These are phyloP conservation scores for Neurospora sp. DNA, from an alignment of 495 filamentous ascomycete species.

Conservation along the genomic window DNA sequence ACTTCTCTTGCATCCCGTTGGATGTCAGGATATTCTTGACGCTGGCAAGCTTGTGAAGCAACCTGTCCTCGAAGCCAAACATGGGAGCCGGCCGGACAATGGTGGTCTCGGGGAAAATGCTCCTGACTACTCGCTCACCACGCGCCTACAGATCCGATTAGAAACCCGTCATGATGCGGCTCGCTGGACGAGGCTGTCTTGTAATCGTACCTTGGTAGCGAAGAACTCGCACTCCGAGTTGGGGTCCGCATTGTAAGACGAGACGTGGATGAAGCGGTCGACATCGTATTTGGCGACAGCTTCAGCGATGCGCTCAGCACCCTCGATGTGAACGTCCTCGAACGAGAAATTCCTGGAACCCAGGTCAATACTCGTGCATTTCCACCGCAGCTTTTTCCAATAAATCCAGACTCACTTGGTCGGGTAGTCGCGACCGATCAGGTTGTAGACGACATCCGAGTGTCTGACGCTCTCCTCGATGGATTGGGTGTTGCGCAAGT, in stretches of 20 bases:
- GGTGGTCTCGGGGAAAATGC: conserved; percentile 95
- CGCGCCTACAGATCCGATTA: conserved; percentile 43
- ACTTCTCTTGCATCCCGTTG: conserved; percentile 87
- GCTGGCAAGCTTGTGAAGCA: conserved; percentile 77
- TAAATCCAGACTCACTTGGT: conserved; percentile 62
- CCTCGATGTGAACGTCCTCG: conserved; percentile 89
- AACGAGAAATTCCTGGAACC: conserved; percentile 74
- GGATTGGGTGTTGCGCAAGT: conserved; percentile 87
- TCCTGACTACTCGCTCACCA: conserved; percentile 73
- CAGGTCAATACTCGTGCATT: neutral
- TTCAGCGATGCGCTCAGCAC: conserved; percentile 87
- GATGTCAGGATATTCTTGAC: conserved; percentile 71
- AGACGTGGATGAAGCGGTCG: conserved; percentile 94
- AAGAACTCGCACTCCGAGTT: conserved; percentile 79
- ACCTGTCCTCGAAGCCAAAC: conserved; percentile 88
- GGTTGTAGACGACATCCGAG: conserved; percentile 94
- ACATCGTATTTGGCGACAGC: conserved; percentile 97
- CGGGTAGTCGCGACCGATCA: conserved; percentile 85
- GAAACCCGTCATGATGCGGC: neutral
- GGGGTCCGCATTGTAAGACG: conserved; percentile 80
- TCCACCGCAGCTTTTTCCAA: neutral
- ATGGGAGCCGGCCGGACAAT: conserved; percentile 91
- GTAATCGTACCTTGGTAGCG: conserved; percentile 61
- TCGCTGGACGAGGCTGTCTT: conserved; percentile 2
- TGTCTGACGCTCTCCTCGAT: conserved; percentile 95